phyloP scores from a whole-genome alignment of 192 early-diverging fungal genomes.

The Coemansia sp. region DNA sequence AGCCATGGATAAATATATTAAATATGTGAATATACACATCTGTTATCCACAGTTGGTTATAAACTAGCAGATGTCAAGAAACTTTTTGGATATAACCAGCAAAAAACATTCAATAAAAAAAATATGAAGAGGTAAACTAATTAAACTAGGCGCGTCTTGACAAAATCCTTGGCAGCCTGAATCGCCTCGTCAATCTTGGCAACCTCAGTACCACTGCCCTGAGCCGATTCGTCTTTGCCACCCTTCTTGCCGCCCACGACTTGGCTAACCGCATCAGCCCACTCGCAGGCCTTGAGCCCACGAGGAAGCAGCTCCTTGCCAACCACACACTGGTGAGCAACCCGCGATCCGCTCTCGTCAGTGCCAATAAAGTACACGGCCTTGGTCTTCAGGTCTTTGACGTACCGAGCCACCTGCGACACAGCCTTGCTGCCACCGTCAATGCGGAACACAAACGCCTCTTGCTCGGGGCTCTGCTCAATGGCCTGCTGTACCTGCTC shows the following conservation, averaged over 20 bases:
- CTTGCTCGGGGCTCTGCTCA: conserved; percentile 61
- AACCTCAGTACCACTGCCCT: conserved; percentile 77
- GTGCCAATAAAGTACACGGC: conserved; percentile 81
- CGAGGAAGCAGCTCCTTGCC: conserved; percentile 70
- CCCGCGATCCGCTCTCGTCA: conserved; percentile 65
- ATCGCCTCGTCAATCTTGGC: conserved; percentile 73
- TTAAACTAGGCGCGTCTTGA: conserved; percentile 42
- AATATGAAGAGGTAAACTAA: neutral
- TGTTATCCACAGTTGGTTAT: no score
- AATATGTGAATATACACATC: no score
- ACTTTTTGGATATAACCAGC: no score
- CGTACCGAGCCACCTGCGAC: conserved; percentile 69
- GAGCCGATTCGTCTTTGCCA: conserved; percentile 92
- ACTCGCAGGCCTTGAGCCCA: conserved; percentile 87
- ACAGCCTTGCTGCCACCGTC: conserved; percentile 85
- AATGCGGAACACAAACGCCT: conserved; percentile 57
- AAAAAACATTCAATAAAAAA: neutral
- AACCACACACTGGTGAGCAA: conserved; percentile 82
- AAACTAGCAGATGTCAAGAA: no score
- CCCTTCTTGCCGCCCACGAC: conserved; percentile 90
- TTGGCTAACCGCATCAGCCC: conserved; percentile 82
- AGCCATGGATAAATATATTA: no score
- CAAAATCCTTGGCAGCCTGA: conserved; percentile 72
- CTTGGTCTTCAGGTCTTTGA: conserved; percentile 82
- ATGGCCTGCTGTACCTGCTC: conserved; percentile 76